A percentile compares a stretch with the other conserved stretches of the same genome.
Conservation (phyloP, 73 alveolate genomes). For the Breviolum minutum region DNA sequence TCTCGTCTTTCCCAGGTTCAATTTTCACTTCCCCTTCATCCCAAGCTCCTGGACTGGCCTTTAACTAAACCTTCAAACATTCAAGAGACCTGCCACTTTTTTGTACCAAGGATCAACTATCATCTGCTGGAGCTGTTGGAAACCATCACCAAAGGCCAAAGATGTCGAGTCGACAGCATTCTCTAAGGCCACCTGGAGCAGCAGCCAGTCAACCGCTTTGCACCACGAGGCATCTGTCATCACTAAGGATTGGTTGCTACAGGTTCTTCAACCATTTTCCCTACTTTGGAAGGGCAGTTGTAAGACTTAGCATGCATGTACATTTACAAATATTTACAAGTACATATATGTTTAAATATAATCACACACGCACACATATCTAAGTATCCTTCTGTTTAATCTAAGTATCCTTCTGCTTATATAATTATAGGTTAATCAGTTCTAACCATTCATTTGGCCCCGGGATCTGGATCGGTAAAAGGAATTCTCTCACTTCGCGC, state of each 20-base stretch:
- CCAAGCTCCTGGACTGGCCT: too few relatives aligned
- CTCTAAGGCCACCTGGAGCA: not conserved
- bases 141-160: not conserved
- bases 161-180: not conserved
- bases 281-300: not conserved
- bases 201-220: too few relatives aligned
- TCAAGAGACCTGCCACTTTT: not conserved
- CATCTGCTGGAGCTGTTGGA: conserved; percentile 20
- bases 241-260: not conserved
- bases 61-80: not conserved
- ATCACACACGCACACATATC: too few relatives aligned
- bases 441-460: not conserved
- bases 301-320: too few relatives aligned
- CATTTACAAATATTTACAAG: too few relatives aligned
- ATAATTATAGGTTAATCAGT: not conserved
- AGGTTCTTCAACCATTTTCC: not conserved
- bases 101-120: not conserved
- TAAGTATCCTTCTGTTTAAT: too few relatives aligned
- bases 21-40: not conserved
- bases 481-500: not conserved
- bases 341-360: too few relatives aligned
- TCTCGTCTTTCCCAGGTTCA: not conserved
- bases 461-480: not conserved
- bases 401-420: too few relatives aligned
- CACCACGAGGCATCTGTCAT: not conserved